Base-by-base conservation (phyloP, 208 protist species). In the Trichomonas gallinae region DNA sequence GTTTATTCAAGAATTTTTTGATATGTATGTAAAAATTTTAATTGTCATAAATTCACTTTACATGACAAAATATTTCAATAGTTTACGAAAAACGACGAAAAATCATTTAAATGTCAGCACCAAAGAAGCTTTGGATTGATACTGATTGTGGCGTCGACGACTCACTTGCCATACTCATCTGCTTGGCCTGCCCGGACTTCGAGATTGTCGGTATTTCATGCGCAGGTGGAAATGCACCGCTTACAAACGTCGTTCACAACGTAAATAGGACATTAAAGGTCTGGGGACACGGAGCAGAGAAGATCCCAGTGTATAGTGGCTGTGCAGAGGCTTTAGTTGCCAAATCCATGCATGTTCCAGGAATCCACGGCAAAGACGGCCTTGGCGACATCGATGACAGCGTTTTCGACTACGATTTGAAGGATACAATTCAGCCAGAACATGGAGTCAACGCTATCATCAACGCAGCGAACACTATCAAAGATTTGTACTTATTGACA, bases 141-240 rank as follows among this genome's bases (percentile, higher is more conserved):
- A 93, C 87, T 36, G 87, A 93, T 51, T 93, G 87, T 36, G 87
- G 87, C 17, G 46, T 93, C 46, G 87, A 93, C 46, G 87, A 93
- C 38, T 93, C 87, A 17, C 45, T 42, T 15, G 87, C 87, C 45
- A 93, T 93, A 2, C 46, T 93, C 15, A 93, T 93, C 42, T 93
- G 87, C 31, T 44, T 93, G 2, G 44, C 23, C 0, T 93, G n/a
- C 44, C 87, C 87, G n/a, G 26, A 51, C n/a, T 17, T 51, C 44
- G 44, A 93, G 15, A 26, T 93, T 51, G 87, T 93, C 46, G 87
- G 87, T 38, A 93, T 93, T 93, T 93, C 87, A 38, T 93, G 87
- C 34, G 13, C 31, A 26, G 87, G 87, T 11, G 87, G 87, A 34
- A 93, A 93, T 51, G 87, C 44, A 26, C 31, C 87, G 21, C n/a